These are phyloP conservation scores for Dendrobium catenatum DNA, from an alignment of 106 monocot species.

Conservation along the genomic window DNA sequence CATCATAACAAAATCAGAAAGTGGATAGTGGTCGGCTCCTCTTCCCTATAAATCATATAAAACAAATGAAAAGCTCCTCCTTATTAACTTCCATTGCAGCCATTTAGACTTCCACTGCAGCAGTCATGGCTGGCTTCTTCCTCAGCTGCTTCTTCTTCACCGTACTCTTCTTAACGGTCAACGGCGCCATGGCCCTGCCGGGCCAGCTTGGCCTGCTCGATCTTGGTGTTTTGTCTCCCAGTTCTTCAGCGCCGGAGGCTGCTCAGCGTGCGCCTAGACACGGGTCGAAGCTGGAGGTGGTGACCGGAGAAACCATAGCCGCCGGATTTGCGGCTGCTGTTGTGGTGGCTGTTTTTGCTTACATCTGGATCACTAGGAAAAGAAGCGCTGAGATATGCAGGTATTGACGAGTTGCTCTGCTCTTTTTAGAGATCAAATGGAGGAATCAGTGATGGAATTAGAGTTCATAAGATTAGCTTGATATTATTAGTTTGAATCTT, in stretches of 20 bases:
- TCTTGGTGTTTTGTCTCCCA: not conserved
- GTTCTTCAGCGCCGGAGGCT: not conserved
- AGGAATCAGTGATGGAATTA: no score
- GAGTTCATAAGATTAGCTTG: no score
- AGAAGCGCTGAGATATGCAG: not conserved
- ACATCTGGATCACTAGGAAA: conserved; percentile 4
- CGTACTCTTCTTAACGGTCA: not conserved
- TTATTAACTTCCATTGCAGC: not conserved
- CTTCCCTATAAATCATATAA: not conserved
- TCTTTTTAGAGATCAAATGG: not conserved
- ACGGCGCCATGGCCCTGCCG: not conserved
- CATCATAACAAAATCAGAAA: not conserved
- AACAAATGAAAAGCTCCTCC: not conserved
- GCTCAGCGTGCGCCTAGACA: not conserved
- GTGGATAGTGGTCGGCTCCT: not conserved
- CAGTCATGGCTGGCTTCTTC: not conserved
- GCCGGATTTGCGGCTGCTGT: not conserved
- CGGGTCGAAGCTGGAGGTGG: conserved; percentile 3
- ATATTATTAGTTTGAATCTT: no score
- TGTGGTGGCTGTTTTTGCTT: not conserved
- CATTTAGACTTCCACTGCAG: not conserved
- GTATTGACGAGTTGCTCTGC: not conserved
- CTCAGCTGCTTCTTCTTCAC: not conserved
- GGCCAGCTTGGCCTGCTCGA: not conserved
- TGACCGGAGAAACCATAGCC: not conserved